phyloP scores from a whole-genome alignment of 768 basidiomycete species.

The Chlorophyllum brunneum region DNA sequence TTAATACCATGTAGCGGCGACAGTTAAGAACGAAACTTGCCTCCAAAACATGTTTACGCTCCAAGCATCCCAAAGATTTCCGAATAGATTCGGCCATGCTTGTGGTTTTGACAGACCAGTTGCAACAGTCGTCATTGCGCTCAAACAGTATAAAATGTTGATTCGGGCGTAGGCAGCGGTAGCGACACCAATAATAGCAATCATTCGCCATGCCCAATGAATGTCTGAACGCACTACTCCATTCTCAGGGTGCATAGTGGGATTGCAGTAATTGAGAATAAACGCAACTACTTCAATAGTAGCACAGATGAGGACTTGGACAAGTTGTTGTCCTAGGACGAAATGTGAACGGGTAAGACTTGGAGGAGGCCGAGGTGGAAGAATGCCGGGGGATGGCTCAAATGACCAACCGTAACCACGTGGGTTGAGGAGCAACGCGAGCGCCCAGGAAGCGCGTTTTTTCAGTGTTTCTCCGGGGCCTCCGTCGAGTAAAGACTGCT shows the following conservation, averaged over 20 bases:
- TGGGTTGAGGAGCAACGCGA: background rate
- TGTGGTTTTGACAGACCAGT: slow-evolving; percentile 2
- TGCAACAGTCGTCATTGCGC: background rate
- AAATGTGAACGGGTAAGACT: background rate
- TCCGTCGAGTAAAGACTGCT: background rate
- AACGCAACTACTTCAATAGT: background rate
- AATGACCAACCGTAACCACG: slow-evolving; percentile 4
- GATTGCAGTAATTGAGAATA: background rate
- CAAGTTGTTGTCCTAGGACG: background rate
- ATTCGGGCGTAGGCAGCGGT: background rate
- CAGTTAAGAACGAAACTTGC: background rate
- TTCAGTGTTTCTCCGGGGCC: background rate
- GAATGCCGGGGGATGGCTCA: background rate
- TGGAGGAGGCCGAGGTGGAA: background rate
- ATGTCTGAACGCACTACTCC: background rate
- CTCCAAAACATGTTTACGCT: slow-evolving; percentile 11
- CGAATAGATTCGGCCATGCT: slow-evolving; percentile 10
- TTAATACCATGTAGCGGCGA: background rate
- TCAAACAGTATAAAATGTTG: background rate
- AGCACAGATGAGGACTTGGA: background rate
- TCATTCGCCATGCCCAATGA: background rate
- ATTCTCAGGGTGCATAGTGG: background rate
- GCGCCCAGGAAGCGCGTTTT: background rate
- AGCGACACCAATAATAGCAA: background rate
- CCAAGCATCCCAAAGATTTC: background rate